Evolutionary conservation across 2,329 filamentous ascomycete genomes (phyloP), one percentile per base, ranked within the genome.

Genomic region (Exutisphaerella laricina): DNA sequence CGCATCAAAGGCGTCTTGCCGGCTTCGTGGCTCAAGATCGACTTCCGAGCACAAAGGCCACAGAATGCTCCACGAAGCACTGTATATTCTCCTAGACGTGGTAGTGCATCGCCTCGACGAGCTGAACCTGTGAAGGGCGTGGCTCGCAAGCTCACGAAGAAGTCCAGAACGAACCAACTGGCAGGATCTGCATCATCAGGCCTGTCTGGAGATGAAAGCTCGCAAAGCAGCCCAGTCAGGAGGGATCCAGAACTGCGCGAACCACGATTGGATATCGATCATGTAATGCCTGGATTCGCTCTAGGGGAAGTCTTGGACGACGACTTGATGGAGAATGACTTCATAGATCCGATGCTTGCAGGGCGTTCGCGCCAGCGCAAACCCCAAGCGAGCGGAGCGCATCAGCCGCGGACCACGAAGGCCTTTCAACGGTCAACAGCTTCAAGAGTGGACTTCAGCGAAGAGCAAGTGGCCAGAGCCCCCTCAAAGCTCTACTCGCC

Each of bases 21-120:
- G 18, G 71, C 71, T 21, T 73, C 71, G 1, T 73, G 70, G 69
- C 53, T 74, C 38, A 70, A 65, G 38, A 64, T 73, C 20, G 70
- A 73, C 46, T 56, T 59, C n/a, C 60, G 67, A 28, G 48, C 54
- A 12, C 55, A 56, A 25, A 46, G 48, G 31, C 20, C 44, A 39
- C 45, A 21, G 16, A 31, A 35, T 17, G 33, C 45, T 5, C 34
- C 42, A 21, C 39, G 36, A 10, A 22, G 34, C 18, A 10, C 21
- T 25, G 39, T 34, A 26, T 25, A 18, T n/a, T n/a, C n/a, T 22
- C 43, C 23, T 5, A 29, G 39, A 39, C n/a, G 37, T 16, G 48
- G 26, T 33, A 42, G 46, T 28, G 14, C 43, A 8, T 53, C 56
- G n/a, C 43, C 51, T 13, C 33, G 46, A 25, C 42, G 29, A 16